These are phyloP conservation scores for Crataegus laevigata DNA, from an alignment of 306 rosid species.

Conservation along the genomic window DNA sequence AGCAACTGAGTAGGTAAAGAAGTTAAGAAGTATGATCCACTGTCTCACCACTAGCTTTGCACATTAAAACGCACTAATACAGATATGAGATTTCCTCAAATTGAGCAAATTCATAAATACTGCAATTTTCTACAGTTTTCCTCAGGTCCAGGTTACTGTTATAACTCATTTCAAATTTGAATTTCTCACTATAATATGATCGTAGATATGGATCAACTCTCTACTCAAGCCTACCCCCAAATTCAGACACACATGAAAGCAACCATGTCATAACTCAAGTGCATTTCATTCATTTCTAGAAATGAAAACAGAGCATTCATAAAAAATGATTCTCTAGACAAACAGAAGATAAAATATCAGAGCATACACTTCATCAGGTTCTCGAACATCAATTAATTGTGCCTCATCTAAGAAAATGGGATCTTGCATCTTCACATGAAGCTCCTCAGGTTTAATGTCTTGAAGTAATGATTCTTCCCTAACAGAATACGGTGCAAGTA, in stretches of 20 bases:
- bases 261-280: not conserved
- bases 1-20: not conserved
- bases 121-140: not conserved
- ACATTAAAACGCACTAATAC: not conserved
- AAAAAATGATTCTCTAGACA: not conserved
- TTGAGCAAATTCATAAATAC: not conserved
- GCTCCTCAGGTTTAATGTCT: conserved; percentile 70
- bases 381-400: conserved; percentile 81
- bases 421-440: conserved; percentile 65
- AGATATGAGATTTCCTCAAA: not conserved
- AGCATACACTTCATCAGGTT: conserved; percentile 31
- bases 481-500: conserved; percentile 15
- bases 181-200: not conserved
- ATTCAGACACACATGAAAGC: not conserved
- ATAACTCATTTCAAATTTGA: not conserved
- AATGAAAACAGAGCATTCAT: not conserved
- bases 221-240: not conserved
- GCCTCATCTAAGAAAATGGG: conserved; percentile 67
- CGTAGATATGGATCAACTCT: not conserved
- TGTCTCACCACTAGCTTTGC: not conserved
- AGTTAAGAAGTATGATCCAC: not conserved
- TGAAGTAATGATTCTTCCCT: conserved; percentile 71
- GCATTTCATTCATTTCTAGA: not conserved
- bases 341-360: not conserved
- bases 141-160: not conserved